phyloP scores from a whole-genome alignment of 2,329 filamentous ascomycete species.

The Claviceps monticola region DNA sequence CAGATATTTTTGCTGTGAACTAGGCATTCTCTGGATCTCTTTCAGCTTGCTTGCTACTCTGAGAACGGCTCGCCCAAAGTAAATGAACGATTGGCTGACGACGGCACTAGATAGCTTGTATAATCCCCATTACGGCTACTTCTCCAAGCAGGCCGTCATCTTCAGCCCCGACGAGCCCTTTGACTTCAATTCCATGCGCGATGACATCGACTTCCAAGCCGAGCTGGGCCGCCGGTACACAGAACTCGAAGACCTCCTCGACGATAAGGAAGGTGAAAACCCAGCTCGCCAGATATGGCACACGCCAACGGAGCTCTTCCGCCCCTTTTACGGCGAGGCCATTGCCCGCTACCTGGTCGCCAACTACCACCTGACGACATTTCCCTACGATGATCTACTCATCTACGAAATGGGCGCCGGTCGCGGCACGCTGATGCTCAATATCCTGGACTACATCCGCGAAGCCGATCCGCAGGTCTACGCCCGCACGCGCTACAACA shows the following conservation, averaged over 20 bases:
- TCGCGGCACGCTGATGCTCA: constrained; percentile 94
- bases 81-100: constrained; percentile 7
- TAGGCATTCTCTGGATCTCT: too few relatives aligned
- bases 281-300: constrained; percentile 89
- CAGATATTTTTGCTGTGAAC: not conserved
- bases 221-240: constrained; percentile 68
- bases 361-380: constrained; percentile 89
- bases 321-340: constrained; percentile 91
- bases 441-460: constrained; percentile 93
- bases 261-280: constrained; percentile 50
- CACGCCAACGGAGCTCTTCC: constrained; percentile 92
- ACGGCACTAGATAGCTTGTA: constrained; percentile 64
- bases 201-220: constrained; percentile 74
- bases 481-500: constrained; percentile 79
- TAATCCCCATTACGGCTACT: constrained; percentile 90
- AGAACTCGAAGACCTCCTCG: constrained; percentile 79
- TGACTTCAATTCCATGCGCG: constrained; percentile 65
- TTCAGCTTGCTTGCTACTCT: too few relatives aligned
- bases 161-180: constrained; percentile 89
- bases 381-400: constrained; percentile 90
- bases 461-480: constrained; percentile 84
- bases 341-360: constrained; percentile 91
- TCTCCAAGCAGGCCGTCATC: constrained; percentile 91
- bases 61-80: not conserved
- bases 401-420: constrained; percentile 99